Conservation (phyloP, 2,329 filamentous ascomycete species). For the Aspergillus sp. region DNA sequence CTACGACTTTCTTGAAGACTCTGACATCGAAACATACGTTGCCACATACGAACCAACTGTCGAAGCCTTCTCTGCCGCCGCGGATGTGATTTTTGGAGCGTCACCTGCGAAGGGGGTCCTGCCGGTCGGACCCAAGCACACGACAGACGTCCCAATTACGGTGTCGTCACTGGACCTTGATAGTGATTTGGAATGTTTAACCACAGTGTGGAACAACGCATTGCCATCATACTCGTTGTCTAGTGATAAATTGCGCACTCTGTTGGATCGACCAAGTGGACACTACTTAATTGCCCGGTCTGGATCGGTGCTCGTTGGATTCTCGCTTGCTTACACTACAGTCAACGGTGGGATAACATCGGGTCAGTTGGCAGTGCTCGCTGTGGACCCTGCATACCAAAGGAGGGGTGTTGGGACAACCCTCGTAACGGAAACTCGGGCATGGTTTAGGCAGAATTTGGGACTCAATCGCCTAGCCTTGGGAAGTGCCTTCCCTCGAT, state of each 20-base stretch:
- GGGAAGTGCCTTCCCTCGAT: slow-evolving; percentile 35
- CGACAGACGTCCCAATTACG: slow-evolving; percentile 7
- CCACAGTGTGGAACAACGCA: slow-evolving; percentile 28
- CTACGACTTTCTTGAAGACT: slow-evolving; percentile 38
- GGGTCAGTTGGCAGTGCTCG: slow-evolving; percentile 31
- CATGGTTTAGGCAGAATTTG: slow-evolving; percentile 20
- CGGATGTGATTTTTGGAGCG: slow-evolving; percentile 34
- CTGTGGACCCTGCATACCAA: slow-evolving; percentile 29
- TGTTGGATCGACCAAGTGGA: slow-evolving; percentile 22
- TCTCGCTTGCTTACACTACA: slow-evolving; percentile 32
- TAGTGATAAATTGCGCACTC: slow-evolving; percentile 16
- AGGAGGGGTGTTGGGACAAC: slow-evolving; percentile 34
- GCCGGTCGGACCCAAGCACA: slow-evolving; percentile 24
- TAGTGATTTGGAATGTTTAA: slow-evolving; percentile 24
- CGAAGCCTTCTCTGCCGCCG: slow-evolving; percentile 36
- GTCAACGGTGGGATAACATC: slow-evolving; percentile 16
- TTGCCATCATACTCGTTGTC: slow-evolving; percentile 32
- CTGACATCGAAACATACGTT: slow-evolving; percentile 35
- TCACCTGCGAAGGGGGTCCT: slow-evolving; percentile 24
- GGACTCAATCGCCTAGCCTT: slow-evolving; percentile 19
- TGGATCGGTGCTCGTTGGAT: slow-evolving; percentile 24
- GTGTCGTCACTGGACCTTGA: slow-evolving; percentile 13
- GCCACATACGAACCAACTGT: slow-evolving; percentile 40
- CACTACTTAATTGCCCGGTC: slow-evolving; percentile 31
- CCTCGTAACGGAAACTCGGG: slow-evolving; percentile 24